phyloP scores from a whole-genome alignment of 257 asterid genomes.

The Coffea canephora region DNA sequence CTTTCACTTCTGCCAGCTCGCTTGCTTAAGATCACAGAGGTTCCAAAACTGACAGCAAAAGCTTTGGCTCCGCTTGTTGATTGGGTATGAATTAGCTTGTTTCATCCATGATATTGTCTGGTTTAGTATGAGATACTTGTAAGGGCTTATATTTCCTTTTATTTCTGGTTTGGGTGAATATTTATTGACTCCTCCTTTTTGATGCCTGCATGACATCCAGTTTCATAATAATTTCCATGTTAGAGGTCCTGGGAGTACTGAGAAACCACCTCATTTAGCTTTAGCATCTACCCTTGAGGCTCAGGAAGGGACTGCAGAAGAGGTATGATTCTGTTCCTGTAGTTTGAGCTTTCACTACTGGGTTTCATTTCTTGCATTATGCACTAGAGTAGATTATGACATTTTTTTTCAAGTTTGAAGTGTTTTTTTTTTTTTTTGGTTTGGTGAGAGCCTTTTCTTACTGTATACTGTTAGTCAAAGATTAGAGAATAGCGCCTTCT shows the following conservation, averaged over 20 bases:
- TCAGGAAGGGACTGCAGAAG: conserved; percentile 82
- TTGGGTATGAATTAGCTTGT: conserved; percentile 60
- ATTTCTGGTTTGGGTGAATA: conserved; percentile 10
- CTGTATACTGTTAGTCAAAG: background rate
- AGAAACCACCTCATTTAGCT: conserved; percentile 56
- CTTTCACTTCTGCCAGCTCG: conserved; percentile 79
- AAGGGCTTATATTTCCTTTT: background rate
- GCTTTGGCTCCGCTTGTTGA: conserved; percentile 57
- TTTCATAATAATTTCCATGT: conserved; percentile 60
- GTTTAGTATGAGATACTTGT: background rate
- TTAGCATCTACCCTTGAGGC: conserved; percentile 75
- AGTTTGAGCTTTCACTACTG: background rate
- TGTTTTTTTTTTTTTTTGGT: too few relatives aligned
- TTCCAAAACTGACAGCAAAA: conserved; percentile 60
- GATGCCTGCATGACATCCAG: conserved; percentile 43
- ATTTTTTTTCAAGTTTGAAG: background rate
- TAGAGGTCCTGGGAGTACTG: conserved; percentile 49
- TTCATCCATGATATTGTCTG: background rate
- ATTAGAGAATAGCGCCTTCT: background rate
- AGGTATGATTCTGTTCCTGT: conserved; percentile 42
- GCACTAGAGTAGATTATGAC: background rate
- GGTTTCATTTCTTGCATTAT: background rate
- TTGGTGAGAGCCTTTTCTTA: background rate
- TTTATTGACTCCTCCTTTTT: conserved; percentile 16
- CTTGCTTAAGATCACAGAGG: conserved; percentile 63